phyloP scores from a whole-genome alignment of 164 flowering plant species.

The Piper longum region DNA sequence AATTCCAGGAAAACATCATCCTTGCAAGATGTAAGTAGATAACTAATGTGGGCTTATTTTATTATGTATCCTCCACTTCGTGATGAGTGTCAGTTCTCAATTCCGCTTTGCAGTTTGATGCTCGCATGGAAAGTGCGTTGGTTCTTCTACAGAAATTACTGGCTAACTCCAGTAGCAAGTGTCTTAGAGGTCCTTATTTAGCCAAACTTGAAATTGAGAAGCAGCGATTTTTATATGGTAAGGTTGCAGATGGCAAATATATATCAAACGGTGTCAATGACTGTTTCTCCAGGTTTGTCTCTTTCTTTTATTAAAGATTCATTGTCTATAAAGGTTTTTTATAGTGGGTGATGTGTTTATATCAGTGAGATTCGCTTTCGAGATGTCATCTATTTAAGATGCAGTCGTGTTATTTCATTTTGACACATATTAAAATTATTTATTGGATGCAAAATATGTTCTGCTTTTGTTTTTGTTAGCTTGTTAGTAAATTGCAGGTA shows the following conservation, averaged over 20 bases:
- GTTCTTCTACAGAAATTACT: slow-evolving; percentile 39
- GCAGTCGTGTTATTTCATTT: neutral
- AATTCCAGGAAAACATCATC: slow-evolving; percentile 24
- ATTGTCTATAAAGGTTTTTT: neutral
- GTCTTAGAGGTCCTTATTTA: slow-evolving; percentile 51
- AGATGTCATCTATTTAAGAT: neutral
- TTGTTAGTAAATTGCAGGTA: too few species aligned
- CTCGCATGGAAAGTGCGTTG: slow-evolving; percentile 48
- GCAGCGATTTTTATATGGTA: slow-evolving; percentile 47
- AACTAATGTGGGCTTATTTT: too few species aligned
- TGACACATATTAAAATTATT: too few species aligned
- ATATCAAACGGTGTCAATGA: slow-evolving; percentile 38
- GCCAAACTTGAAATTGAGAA: slow-evolving; percentile 78
- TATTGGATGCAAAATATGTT: too few species aligned
- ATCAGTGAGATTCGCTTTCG: too few species aligned
- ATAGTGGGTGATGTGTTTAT: neutral
- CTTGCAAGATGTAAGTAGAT: slow-evolving; percentile 29
- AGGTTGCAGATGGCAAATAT: slow-evolving; percentile 28
- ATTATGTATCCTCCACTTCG: neutral
- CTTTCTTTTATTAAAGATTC: neutral
- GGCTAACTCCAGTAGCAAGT: slow-evolving; percentile 15
- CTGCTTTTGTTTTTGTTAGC: too few species aligned
- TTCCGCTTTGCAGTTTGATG: slow-evolving; percentile 55
- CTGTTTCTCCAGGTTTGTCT: slow-evolving; percentile 51
- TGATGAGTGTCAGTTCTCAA: neutral